These are phyloP conservation scores for Pichia sorboxylosa DNA, from an alignment of 1,139 yeast species.

Conservation along the genomic window DNA sequence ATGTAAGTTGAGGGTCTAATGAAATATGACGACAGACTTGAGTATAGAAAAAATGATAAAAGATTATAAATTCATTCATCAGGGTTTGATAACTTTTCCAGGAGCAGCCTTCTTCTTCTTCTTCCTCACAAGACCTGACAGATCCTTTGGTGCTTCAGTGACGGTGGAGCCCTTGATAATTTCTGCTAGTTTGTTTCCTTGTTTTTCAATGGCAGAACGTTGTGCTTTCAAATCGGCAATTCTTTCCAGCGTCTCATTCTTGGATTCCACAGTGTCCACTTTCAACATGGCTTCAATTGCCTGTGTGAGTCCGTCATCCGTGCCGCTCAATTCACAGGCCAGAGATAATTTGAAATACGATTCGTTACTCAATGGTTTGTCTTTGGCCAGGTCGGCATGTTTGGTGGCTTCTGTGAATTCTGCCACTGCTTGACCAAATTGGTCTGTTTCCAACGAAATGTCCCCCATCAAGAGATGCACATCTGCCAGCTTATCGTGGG, in stretches of 20 bases:
- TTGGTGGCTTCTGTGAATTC: constrained; percentile 33
- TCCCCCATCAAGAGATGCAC: constrained; percentile 79
- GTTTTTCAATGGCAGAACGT: neutral
- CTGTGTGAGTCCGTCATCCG: constrained; percentile 40
- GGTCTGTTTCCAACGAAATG: constrained; percentile 76
- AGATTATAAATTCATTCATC: too few species aligned
- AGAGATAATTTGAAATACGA: constrained; percentile 70
- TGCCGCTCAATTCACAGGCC: constrained; percentile 60
- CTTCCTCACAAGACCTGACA: neutral
- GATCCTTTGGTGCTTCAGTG: neutral
- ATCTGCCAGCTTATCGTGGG: constrained; percentile 40
- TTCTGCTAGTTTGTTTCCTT: neutral
- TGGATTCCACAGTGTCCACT: constrained; percentile 11
- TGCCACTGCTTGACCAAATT: constrained; percentile 61
- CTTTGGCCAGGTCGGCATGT: too few species aligned
- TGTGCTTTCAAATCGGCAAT: neutral
- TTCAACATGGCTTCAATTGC: constrained; percentile 49
- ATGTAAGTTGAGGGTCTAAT: too few species aligned
- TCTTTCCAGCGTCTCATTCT: neutral
- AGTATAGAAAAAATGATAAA: too few species aligned
- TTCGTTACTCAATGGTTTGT: too few species aligned
- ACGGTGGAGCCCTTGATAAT: neutral
- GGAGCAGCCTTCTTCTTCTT: neutral
- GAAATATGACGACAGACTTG: too few species aligned
- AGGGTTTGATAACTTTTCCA: neutral